Evolutionary conservation across 176 grass and related monocot species (phyloP).

Genomic region (Carex kokanica): DNA sequence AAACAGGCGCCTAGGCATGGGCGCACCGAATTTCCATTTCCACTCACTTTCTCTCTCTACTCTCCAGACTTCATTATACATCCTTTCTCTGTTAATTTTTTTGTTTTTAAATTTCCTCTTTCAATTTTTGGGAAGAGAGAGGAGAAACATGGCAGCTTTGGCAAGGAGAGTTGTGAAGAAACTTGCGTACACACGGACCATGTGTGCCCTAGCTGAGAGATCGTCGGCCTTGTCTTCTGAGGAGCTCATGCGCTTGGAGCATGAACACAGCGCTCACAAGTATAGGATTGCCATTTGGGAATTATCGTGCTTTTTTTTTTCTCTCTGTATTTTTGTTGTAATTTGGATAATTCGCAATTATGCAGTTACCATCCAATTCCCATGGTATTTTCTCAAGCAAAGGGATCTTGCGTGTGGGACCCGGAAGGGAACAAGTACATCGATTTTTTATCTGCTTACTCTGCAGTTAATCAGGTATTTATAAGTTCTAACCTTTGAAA

Average conservation of each 20-base stretch:
- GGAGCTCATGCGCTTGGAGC: slow-evolving; percentile 83
- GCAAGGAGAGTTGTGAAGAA: slow-evolving; percentile 27
- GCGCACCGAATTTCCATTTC: too few relatives aligned
- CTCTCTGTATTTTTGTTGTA: neutral
- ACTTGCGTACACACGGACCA: slow-evolving; percentile 16
- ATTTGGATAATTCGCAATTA: neutral
- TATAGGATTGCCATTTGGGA: slow-evolving; percentile 1
- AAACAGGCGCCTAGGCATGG: too few relatives aligned
- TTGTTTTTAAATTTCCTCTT: neutral
- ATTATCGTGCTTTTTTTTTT: neutral
- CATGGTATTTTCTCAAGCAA: slow-evolving; percentile 84
- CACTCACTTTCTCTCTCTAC: neutral
- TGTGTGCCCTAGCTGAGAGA: slow-evolving; percentile 32
- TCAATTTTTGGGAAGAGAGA: slow-evolving; percentile 4
- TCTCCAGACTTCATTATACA: neutral
- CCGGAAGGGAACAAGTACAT: slow-evolving; percentile 98
- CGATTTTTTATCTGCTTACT: slow-evolving; percentile 93
- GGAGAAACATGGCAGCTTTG: slow-evolving; percentile 21
- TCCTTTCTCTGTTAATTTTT: neutral
- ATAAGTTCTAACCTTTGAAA: neutral
- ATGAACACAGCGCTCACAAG: slow-evolving; percentile 77
- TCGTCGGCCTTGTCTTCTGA: slow-evolving; percentile 53
- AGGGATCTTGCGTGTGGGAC: slow-evolving; percentile 70
- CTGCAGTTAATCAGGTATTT: slow-evolving; percentile 90
- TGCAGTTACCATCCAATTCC: slow-evolving; percentile 91